phyloP scores from a whole-genome alignment of 2,329 filamentous ascomycete genomes.

The Sphaerostilbella broomeana region DNA sequence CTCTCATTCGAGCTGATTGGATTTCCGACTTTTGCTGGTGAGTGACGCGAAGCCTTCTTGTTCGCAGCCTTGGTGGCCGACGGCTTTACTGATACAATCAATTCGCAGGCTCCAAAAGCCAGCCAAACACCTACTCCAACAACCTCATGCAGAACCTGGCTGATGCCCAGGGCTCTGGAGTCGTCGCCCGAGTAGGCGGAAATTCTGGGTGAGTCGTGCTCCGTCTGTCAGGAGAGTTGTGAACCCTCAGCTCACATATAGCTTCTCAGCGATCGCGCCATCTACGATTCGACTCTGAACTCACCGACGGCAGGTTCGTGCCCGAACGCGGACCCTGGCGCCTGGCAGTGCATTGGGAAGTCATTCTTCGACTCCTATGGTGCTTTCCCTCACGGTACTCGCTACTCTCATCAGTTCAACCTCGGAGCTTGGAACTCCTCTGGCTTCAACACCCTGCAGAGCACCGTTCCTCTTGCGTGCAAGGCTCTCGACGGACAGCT shows the following conservation, averaged over 20 bases:
- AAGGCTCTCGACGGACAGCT: constrained; percentile 19
- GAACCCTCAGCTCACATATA: too few species aligned
- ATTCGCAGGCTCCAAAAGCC: constrained; percentile 12
- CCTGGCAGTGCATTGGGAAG: constrained; percentile 21
- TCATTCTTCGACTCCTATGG: constrained; percentile 20
- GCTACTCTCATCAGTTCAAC: constrained; percentile 20
- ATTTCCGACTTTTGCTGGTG: constrained; percentile 17
- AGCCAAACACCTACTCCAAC: constrained; percentile 15
- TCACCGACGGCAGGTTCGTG: constrained; percentile 17
- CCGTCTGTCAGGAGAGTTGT: too few species aligned
- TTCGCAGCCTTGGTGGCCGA: neutral
- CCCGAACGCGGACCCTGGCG: constrained; percentile 18
- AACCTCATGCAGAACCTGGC: constrained; percentile 17
- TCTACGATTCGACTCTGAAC: constrained; percentile 18
- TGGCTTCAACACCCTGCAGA: constrained; percentile 17
- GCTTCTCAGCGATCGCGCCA: constrained; percentile 19
- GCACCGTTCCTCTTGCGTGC: constrained; percentile 20
- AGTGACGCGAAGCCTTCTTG: neutral
- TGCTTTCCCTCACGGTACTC: constrained; percentile 16
- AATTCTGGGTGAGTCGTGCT: constrained; percentile 17
- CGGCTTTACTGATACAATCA: neutral
- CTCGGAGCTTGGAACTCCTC: constrained; percentile 20
- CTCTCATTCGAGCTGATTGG: constrained; percentile 18
- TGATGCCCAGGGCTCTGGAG: constrained; percentile 13
- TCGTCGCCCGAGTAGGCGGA: constrained; percentile 18